These are phyloP conservation scores for Punica granatum DNA, from an alignment of 345 rosid species.

Conservation along the genomic window DNA sequence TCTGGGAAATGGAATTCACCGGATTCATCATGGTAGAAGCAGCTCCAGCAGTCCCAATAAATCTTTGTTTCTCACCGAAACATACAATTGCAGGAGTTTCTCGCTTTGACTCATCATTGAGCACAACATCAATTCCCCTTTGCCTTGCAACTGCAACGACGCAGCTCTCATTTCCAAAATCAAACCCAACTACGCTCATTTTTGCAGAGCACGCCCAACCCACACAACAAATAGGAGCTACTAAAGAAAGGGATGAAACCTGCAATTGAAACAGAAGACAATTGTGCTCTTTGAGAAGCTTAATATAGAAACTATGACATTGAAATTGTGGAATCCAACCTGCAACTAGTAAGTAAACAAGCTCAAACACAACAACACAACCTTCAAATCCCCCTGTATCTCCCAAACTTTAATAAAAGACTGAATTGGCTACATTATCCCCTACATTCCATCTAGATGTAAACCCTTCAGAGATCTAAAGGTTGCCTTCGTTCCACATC, in stretches of 20 bases:
- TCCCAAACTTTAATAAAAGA: too few species aligned
- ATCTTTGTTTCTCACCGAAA: slow-evolving; percentile 95
- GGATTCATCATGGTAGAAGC: slow-evolving; percentile 97
- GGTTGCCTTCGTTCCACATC: too few species aligned
- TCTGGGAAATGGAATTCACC: slow-evolving; percentile 78
- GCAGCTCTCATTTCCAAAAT: slow-evolving; percentile 92
- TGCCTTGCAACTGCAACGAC: slow-evolving; percentile 98
- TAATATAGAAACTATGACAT: too few species aligned
- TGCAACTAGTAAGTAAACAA: too few species aligned
- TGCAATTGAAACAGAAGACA: not conserved
- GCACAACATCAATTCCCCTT: slow-evolving; percentile 97
- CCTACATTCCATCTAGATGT: too few species aligned
- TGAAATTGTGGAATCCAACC: too few species aligned
- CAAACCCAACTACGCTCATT: slow-evolving; percentile 99
- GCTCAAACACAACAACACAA: too few species aligned
- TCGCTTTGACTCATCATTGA: slow-evolving; percentile 96
- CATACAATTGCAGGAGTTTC: slow-evolving; percentile 94
- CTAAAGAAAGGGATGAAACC: not conserved
- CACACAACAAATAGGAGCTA: not conserved
- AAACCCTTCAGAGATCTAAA: too few species aligned
- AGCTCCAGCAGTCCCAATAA: slow-evolving; percentile 96
- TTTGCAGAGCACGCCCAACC: slow-evolving; percentile 10
- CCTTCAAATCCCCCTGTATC: too few species aligned
- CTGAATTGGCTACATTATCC: too few species aligned
- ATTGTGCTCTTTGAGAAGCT: not conserved